Evolutionary conservation across 768 basidiomycete genomes (phyloP).

Genomic region (Phylloporus rhodoxanthus): DNA sequence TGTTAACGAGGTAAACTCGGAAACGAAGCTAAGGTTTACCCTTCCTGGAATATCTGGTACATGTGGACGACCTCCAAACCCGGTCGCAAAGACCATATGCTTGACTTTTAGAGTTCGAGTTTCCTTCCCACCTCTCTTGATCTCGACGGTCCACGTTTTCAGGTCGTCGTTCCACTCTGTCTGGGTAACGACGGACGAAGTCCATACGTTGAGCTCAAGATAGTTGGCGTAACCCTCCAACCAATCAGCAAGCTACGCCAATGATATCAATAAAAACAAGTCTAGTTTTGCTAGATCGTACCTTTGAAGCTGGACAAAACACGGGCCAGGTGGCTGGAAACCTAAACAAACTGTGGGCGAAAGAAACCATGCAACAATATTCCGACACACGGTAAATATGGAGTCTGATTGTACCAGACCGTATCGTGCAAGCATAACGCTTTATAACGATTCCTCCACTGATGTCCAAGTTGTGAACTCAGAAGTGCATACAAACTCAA

Average conservation of each 20-base stretch:
- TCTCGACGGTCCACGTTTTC: conserved; percentile 42
- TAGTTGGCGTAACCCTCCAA: conserved; percentile 55
- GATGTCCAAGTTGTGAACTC: background rate
- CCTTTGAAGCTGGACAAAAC: conserved; percentile 47
- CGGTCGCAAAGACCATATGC: conserved; percentile 55
- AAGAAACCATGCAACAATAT: background rate
- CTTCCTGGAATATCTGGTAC: conserved; percentile 35
- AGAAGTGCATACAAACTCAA: background rate
- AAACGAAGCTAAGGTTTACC: background rate
- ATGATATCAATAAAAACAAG: background rate
- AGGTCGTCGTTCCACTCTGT: conserved; percentile 34
- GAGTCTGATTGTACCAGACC: conserved; percentile 51
- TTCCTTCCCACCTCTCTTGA: conserved; percentile 31
- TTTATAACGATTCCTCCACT: conserved; percentile 57
- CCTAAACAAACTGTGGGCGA: conserved; percentile 21
- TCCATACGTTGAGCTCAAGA: conserved; percentile 63
- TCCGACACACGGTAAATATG: conserved; percentile 44
- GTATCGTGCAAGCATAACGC: conserved; percentile 51
- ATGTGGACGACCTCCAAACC: conserved; percentile 41
- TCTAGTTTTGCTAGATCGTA: conserved; percentile 4
- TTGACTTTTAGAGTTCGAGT: conserved; percentile 36
- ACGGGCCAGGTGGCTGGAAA: conserved; percentile 56
- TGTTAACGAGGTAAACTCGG: background rate
- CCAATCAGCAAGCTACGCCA: conserved; percentile 53
- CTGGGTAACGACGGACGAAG: conserved; percentile 38